These are phyloP conservation scores for Penicillium sp. DNA, from an alignment of 2,329 filamentous ascomycete genomes.

Conservation along the genomic window DNA sequence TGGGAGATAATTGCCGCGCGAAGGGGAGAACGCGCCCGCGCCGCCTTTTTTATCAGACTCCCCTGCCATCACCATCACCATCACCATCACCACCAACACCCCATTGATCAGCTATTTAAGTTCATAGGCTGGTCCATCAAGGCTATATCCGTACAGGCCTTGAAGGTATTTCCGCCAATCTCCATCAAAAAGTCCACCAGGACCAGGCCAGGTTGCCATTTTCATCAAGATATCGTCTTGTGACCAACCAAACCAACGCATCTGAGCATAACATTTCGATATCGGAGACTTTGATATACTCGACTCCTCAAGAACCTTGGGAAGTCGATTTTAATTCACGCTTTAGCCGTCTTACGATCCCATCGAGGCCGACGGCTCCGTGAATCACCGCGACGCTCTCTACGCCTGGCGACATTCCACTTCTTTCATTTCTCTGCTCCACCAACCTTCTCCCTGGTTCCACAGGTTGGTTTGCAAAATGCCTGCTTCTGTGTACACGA, in stretches of 20 bases:
- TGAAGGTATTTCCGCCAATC: no score
- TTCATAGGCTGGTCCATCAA: not conserved
- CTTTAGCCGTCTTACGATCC: no score
- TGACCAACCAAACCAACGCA: not conserved
- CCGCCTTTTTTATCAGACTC: constrained; percentile 1
- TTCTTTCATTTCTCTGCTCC: no score
- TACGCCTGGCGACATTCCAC: no score
- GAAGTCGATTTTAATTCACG: no score
- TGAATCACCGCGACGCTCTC: no score
- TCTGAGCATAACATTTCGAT: not conserved
- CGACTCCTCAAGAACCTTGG: no score
- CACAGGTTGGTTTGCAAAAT: constrained; percentile 52
- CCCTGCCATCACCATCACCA: not conserved
- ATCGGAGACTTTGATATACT: no score
- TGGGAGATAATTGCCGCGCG: not conserved
- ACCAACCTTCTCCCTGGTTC: not conserved
- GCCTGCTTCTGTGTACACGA: constrained; percentile 63
- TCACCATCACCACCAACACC: not conserved
- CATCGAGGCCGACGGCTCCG: no score
- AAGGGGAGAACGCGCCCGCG: constrained; percentile 3
- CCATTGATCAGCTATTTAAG: not conserved
- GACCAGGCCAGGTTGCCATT: not conserved
- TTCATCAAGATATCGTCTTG: not conserved
- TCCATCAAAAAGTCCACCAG: not conserved
- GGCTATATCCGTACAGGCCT: no score